Evolutionary conservation across 148 eudicot genomes (phyloP).

Genomic region (Cornus controversa): DNA sequence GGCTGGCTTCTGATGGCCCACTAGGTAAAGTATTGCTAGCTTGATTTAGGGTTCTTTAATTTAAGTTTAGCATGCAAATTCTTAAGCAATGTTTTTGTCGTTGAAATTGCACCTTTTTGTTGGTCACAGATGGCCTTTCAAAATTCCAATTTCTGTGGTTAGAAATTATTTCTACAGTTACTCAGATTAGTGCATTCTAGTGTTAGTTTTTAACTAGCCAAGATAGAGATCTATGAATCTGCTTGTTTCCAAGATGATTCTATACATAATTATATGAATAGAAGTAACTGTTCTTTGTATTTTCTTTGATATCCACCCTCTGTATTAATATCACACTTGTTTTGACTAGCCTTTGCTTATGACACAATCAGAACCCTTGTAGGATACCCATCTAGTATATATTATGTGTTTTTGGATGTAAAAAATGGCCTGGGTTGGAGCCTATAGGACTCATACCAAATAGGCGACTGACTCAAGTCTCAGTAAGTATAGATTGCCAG

Average conservation of each 20-base stretch:
- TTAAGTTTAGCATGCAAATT: no score
- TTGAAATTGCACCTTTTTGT: neutral
- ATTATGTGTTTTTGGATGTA: neutral
- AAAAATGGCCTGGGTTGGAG: neutral
- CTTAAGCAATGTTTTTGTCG: neutral
- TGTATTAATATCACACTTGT: no score
- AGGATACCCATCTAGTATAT: no score
- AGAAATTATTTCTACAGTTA: neutral
- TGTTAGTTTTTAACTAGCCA: neutral
- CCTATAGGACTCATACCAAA: neutral
- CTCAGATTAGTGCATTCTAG: neutral
- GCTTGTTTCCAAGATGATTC: neutral
- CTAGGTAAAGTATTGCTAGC: no score
- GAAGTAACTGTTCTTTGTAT: no score
- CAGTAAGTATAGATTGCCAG: no score
- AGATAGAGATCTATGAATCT: neutral
- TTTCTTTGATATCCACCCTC: no score
- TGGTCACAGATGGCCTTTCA: neutral
- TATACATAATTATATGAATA: neutral
- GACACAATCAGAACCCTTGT: no score
- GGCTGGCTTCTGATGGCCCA: no score
- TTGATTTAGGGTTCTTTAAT: no score
- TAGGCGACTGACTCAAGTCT: neutral
- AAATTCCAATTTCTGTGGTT: neutral
- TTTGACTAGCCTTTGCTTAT: no score